Base-by-base conservation (phyloP, 2,329 filamentous ascomycete genomes). In the Talaromyces sp. region DNA sequence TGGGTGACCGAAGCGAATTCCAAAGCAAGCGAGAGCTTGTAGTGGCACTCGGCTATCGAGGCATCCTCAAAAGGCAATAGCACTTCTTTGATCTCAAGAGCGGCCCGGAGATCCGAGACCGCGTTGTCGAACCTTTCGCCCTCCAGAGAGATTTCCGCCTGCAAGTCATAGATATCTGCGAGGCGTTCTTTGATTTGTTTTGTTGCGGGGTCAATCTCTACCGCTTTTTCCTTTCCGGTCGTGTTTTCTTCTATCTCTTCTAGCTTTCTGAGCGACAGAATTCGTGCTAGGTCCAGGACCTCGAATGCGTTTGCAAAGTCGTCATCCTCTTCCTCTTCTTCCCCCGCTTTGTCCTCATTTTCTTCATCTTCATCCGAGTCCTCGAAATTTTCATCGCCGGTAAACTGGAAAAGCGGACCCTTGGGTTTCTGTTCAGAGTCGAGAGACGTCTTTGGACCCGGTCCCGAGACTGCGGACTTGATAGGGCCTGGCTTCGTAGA, bases 61-160 rank as follows among this genome's bases (percentile, higher is more conserved):
- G 92, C 90, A 14, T 91, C 92, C 65, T 96, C 91, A 56, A 89
- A 83, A 0, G 91, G 84, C 72, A 91, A 92, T 2, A 98, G 83
- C 57, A 89, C 84, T 68, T 90, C 79, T 77, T 96, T 96, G 70
- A 96, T 85, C 47, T 85, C 85, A 56, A 98, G 85, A 1, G 92
- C 88, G 14, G 89, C 86, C 68, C 87, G 87, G 58, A 91, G 87
- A 76, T 99, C 95, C 54, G 87, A 84, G 59, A 96, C 90, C n/a
- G 95, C 94, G 67, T 91, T 89, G 50, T 86, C 83, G 72, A 96
- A 99, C 80, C 90, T 88, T 78, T 98, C 95, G 68, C 95, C 96
- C 79, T 99, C 95, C 31, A 99, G 82, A n/a, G 90, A 96, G 65
- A 99, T 97, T 77, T 99, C 95, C 9, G 93, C 91, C 65, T 98